A percentile compares a stretch with the other conserved stretches of the same genome.
Conservation (phyloP, 257 asterid genomes). For the Rehmannia glutinosa region DNA sequence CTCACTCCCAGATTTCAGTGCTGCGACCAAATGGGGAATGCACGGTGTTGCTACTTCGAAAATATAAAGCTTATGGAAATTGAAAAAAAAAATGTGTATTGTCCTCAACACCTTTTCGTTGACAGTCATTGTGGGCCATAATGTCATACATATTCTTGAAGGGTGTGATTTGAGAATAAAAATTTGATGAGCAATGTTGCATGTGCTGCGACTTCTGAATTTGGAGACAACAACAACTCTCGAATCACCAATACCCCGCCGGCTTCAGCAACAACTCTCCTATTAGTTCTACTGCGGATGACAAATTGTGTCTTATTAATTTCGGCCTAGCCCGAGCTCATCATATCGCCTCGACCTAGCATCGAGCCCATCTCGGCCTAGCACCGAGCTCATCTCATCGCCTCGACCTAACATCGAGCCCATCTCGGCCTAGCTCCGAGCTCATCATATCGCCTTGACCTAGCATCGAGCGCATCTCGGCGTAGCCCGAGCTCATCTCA, state of each 20-base stretch:
- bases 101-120: conserved; percentile 76
- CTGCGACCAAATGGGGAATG: conserved; percentile 71
- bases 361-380: no score
- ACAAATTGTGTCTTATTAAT: no score
- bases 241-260: conserved; percentile 77
- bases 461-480: no score
- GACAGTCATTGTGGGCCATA: conserved; percentile 47
- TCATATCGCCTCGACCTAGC: no score
- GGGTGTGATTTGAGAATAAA: conserved; percentile 84
- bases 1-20: conserved; percentile 65
- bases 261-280: conserved; percentile 84
- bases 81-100: conserved; percentile 60
- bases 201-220: conserved; percentile 61
- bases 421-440: no score
- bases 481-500: no score
- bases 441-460: no score
- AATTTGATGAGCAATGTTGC: conserved; percentile 65
- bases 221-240: conserved; percentile 56
- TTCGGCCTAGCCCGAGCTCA: no score
- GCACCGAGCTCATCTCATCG: no score
- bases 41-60: conserved; percentile 77
- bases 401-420: no score
- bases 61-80: conserved; percentile 66
- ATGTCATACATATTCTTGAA: conserved; percentile 73
- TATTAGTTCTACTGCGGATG: conserved; percentile 77